A percentile compares a stretch with the other conserved stretches of the same genome.
phyloP scores from a whole-genome alignment of 2,329 filamentous ascomycete species.

The Neocatenulostroma microsporum region DNA sequence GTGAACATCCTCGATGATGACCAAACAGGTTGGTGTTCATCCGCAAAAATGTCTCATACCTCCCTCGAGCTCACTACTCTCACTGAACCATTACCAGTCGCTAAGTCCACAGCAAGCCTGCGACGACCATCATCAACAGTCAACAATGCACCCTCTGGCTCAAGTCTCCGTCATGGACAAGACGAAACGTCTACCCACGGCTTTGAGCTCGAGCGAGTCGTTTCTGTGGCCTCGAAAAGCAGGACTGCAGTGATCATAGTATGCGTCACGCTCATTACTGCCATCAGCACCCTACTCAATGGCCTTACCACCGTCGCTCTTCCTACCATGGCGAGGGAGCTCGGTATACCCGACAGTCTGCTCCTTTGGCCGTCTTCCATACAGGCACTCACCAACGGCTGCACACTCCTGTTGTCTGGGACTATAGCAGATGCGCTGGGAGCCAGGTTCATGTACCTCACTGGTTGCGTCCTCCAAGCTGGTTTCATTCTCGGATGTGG shows the following conservation, averaged over 20 bases:
- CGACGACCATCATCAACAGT: conserved; percentile 6
- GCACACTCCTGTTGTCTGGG: conserved; percentile 44
- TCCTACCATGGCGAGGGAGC: conserved; percentile 17
- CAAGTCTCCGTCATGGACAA: neutral
- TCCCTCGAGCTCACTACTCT: conserved; percentile 9
- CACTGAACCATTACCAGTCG: conserved; percentile 3
- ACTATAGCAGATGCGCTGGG: conserved; percentile 47
- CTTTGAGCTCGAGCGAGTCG: conserved; percentile 1
- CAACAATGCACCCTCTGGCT: no score
- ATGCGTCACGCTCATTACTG: conserved; percentile 21
- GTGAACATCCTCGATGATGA: no score
- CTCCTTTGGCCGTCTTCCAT: conserved; percentile 21
- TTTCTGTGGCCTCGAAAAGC: conserved; percentile 11
- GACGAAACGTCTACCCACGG: neutral
- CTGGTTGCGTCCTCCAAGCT: conserved; percentile 39
- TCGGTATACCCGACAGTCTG: conserved; percentile 22
- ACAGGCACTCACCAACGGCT: conserved; percentile 41
- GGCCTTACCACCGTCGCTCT: conserved; percentile 16
- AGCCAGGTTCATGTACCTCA: conserved; percentile 39
- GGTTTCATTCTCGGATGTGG: conserved; percentile 41
- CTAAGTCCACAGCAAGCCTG: neutral
- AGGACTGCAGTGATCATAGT: conserved; percentile 20
- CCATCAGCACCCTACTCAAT: conserved; percentile 13
- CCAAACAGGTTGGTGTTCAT: no score
- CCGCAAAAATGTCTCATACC: conserved; percentile 9